Base-by-base conservation (phyloP, 192 early-diverging fungal species). In the Backusella tuberculispora region DNA sequence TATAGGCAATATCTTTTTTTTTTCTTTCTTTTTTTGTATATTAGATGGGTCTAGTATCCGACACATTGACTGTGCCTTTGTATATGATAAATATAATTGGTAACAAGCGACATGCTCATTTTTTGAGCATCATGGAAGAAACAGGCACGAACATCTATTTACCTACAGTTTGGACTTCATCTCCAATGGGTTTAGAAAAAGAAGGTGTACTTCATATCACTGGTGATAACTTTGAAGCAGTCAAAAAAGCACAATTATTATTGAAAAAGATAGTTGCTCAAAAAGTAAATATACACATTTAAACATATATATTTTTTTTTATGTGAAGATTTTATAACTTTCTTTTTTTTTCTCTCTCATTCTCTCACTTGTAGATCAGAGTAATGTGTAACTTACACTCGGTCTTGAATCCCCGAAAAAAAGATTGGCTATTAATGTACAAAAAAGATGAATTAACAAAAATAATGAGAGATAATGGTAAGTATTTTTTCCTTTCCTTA, bases 391-490 rank as follows among this genome's bases (percentile, higher is more conserved):
- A 79, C n/a, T 71, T 70, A 29, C 50, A 76, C 6, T 84, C 68
- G 45, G 76, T 74, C 29, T 82, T 85, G 63, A 76, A 88, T 15
- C 89, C 89, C 4, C 81, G 90, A 15, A 94, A 94, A 70, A 78
- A 91, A 46, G 92, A 94, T 69, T 94, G 91, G 92, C 77, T 94
- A 79, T 74, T 91, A 40, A 70, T 88, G 24, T 83, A 84, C 66
- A 69, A 87, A 45, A 84, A 84, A 13, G 84, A 89, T 24, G 78
- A 83, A 26, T 53, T 94, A 41, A 72, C 78, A 13, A 83, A 88
- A 46, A 90, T 92, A 46, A 91, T 92, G 89, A 76, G 75, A 26
- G 92, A 94, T 73, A 94, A 94, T 78, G 92, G 85, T 24, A 83
- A 44, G 53, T 60, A 24, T 26, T 60, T 60, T 60, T 60, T 60